phyloP scores from a whole-genome alignment of 2,329 filamentous ascomycete species.

The Epichloe glyceriae region DNA sequence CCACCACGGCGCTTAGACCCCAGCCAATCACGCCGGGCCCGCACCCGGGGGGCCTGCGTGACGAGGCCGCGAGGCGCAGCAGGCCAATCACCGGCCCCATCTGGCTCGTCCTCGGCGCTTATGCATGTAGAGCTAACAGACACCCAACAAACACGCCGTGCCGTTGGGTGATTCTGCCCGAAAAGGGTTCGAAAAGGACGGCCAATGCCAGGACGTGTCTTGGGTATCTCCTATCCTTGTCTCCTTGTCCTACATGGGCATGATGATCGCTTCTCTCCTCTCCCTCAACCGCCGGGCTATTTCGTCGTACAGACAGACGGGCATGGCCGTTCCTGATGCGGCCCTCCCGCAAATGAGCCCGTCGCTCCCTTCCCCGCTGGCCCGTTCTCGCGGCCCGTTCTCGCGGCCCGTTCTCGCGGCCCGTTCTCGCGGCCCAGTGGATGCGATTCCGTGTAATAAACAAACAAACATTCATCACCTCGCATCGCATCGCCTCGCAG shows the following conservation, averaged over 20 bases:
- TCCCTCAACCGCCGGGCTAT: too few relatives aligned
- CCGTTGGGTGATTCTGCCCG: too few relatives aligned
- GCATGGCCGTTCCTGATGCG: constrained; percentile 1
- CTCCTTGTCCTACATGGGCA: too few relatives aligned
- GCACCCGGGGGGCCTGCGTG: constrained; percentile 16
- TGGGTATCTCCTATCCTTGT: too few relatives aligned
- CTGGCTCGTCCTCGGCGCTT: constrained; percentile 7
- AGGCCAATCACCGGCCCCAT: constrained; percentile 15
- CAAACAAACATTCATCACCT: constrained; percentile 1
- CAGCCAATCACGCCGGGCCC: constrained; percentile 20
- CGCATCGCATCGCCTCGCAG: background rate
- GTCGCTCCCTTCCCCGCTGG: background rate
- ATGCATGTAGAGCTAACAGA: too few relatives aligned
- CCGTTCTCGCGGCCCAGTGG: background rate
- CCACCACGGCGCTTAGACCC: constrained; percentile 20
- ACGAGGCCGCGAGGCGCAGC: constrained; percentile 12
- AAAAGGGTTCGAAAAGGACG: too few relatives aligned
- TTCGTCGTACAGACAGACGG: background rate
- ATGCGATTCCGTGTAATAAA: background rate
- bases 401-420: background rate
- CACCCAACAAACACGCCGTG: too few relatives aligned
- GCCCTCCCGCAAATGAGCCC: constrained; percentile 1
- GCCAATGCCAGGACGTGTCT: too few relatives aligned
- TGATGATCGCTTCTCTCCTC: too few relatives aligned
- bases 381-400: background rate